Conservation (phyloP, 495 filamentous ascomycete species). For the Trichoderma erinaceum region DNA sequence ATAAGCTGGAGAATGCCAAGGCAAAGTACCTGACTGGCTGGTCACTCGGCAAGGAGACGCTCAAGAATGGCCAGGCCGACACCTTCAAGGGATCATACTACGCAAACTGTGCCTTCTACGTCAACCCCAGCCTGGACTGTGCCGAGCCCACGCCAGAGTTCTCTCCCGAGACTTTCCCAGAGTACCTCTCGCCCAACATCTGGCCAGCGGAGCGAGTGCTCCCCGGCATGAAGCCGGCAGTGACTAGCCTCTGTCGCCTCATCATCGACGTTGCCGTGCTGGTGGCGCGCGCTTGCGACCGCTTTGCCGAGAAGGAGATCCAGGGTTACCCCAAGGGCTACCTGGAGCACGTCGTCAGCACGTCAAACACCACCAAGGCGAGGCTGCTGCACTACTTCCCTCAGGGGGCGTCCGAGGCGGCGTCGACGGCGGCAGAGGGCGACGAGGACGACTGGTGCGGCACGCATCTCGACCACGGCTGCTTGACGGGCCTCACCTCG, state of each 20-base stretch:
- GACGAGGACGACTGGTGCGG: constrained; percentile 92
- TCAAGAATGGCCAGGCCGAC: constrained; percentile 82
- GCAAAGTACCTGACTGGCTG: constrained; percentile 61
- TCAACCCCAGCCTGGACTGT: constrained; percentile 55
- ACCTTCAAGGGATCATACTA: constrained; percentile 95
- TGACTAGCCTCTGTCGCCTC: constrained; percentile 71
- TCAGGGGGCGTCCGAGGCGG: constrained; percentile 31
- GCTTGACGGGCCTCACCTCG: constrained; percentile 86
- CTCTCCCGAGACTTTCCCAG: constrained; percentile 53
- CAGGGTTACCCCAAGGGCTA: constrained; percentile 67
- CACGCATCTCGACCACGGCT: constrained; percentile 89
- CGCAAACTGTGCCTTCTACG: constrained; percentile 91
- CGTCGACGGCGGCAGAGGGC: constrained; percentile 24
- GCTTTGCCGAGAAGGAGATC: constrained; percentile 73
- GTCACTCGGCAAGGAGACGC: constrained; percentile 90
- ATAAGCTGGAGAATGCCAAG: constrained; percentile 56
- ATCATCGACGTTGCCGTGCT: constrained; percentile 86
- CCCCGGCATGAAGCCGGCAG: constrained; percentile 62
- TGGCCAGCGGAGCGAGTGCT: constrained; percentile 68
- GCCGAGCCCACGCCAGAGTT: constrained; percentile 52
- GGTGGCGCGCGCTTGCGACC: constrained; percentile 82
- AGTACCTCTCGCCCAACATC: constrained; percentile 63
- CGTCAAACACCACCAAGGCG: constrained; percentile 84
- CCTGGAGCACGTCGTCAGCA: constrained; percentile 78
- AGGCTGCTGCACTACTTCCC: constrained; percentile 92